Base-by-base conservation (phyloP, 2,329 filamentous ascomycete species). In the Alternaria gansuensis region DNA sequence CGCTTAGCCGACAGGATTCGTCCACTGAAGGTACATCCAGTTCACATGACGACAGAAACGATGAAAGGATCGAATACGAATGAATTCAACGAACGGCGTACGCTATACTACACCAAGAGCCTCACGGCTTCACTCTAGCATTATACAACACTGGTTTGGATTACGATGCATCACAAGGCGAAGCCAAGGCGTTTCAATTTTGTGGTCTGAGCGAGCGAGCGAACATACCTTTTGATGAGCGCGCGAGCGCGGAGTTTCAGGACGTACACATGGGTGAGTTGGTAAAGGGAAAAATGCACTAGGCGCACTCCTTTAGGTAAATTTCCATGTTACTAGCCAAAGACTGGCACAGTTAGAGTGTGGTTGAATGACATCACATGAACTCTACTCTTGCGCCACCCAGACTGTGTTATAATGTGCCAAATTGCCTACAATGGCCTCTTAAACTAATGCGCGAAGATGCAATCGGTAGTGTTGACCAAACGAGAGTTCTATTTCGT, bases 1-100 rank as follows among this genome's bases (percentile, higher is more conserved):
- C 59, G 17, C 48, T 67, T n/a, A 53, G 57, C 33, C 44, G 55
- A 34, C 51, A 49, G 40, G 31, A 31, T 13, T 49, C 36, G n/a
- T 55, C 45, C 23, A 48, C 17, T 13, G 17, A 51, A 46, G 46
- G 50, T 1, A 52, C 29, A 26, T 24, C 24, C n/a, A 49, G 29
- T 36, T 37, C 23, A 39, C 33, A 49, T 23, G 29, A 54, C 24
- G 7, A 49, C 21, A 17, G 14, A 48, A 40, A 33, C n/a, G 36
- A 48, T 29, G 28, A 39, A 21, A 7, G 36, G 45, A 11, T 17
- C 10, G 36, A 33, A 23, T 31, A n/a, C 14, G 33, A 33, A 33
- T 51, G 31, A 46, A 17, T 17, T 31, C 13, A 40, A 21, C n/a
- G 29, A 17, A 40, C 33, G 7, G 21, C 26, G 26, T 10, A 29